A percentile compares a stretch with the other conserved stretches of the same genome.
phyloP scores from a whole-genome alignment of 257 asterid genomes.

The Jacaranda mimosifolia region DNA sequence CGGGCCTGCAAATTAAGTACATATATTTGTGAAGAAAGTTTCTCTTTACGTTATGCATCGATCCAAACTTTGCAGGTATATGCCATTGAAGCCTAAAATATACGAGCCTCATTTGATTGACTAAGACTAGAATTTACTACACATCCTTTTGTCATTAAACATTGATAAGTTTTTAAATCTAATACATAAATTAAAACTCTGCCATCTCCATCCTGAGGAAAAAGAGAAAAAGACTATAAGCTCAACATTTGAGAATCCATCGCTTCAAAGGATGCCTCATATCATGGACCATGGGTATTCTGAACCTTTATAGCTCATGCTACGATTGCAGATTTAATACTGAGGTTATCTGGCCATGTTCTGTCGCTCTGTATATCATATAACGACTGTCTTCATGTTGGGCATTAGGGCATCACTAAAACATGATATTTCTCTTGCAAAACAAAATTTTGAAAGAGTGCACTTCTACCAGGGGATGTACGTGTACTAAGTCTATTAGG shows the following conservation, averaged over 20 bases:
- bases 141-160: not conserved
- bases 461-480: not conserved
- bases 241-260: not conserved
- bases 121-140: not conserved
- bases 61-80: conserved; percentile 12
- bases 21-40: not conserved
- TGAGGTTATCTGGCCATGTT: no score
- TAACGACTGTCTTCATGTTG: not conserved
- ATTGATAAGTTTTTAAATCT: not conserved
- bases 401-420: not conserved
- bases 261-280: conserved; percentile 9
- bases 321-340: not conserved
- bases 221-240: not conserved
- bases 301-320: conserved; percentile 26
- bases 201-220: not conserved
- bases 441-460: not conserved
- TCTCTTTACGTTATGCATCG: not conserved
- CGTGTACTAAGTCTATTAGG: not conserved
- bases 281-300: not conserved
- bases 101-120: not conserved
- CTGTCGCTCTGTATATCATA: not conserved
- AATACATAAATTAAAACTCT: not conserved
- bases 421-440: not conserved
- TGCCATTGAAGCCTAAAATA: conserved; percentile 21
- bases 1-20: conserved; percentile 1